Evolutionary conservation across 2,329 filamentous ascomycete genomes (phyloP), one percentile per base, ranked within the genome.

Genomic region (Fusarium sp.): DNA sequence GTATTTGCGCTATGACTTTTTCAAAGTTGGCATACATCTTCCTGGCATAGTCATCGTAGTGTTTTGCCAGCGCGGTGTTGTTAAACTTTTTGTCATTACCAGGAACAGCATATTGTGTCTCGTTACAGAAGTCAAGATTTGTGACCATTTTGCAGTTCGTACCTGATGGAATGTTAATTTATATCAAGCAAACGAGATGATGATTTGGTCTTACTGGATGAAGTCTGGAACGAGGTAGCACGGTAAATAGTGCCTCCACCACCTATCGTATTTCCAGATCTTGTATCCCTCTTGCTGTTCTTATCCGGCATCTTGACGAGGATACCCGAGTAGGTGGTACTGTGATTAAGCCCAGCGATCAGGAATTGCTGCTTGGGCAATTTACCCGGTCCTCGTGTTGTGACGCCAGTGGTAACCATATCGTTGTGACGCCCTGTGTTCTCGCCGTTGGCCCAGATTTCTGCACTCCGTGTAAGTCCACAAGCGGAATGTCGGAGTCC

Each of bases 71-170:
- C 19, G 83, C 81, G 3, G 85, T 82, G 70, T 88, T 88, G 52
- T 86, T 82, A 68, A 88, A 89, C 44, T 82, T 87, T 34, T 82
- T 79, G 3, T 88, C 84, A 73, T 97, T 97, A 39, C 91, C 89
- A 1, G 96, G 96, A 1, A 97, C 96, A 8, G 95, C 91, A 75
- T 97, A 97, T 49, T 95, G 93, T 46, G 95, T 91, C 71, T 95
- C 88, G 69, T 90, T 86, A 80, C 96, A 99, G 77, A 98, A 96
- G 0, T 89, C 83, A n/a, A 99, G 87, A 74, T 96, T 90, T 77
- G 90, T 94, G 44, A 98, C 85, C 39, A 99, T 85, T 61, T 91
- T 90, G 77, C 96, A 99, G 74, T 94, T 97, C 61, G 88, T 86
- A 59, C 91, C 92, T 88, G 71, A 2, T 30, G 66, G 61, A 17